Evolutionary conservation across 768 basidiomycete genomes (phyloP).

Genomic region (Gloeostereum incarnatum): DNA sequence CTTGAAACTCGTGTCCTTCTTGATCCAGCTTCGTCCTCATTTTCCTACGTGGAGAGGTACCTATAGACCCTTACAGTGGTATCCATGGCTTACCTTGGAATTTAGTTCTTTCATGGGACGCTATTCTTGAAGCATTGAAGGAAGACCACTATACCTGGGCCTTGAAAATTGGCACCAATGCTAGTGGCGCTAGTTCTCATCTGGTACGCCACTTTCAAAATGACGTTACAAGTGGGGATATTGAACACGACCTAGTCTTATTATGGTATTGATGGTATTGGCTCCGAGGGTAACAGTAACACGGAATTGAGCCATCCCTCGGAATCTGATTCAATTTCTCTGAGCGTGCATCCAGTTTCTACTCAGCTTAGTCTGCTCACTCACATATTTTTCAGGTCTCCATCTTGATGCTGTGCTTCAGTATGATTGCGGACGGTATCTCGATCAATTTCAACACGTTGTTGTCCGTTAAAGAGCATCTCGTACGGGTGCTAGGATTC

Average conservation of each 20-base stretch:
- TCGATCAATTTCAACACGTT: constrained; percentile 39
- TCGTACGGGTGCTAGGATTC: constrained; percentile 47
- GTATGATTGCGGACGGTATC: constrained; percentile 61
- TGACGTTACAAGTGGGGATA: background rate
- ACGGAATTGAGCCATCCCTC: constrained; percentile 10
- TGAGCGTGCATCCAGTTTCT: constrained; percentile 28
- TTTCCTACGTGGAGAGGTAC: constrained; percentile 62
- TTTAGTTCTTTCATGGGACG: constrained; percentile 58
- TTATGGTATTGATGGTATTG: too few relatives aligned
- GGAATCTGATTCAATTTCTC: constrained; percentile 37
- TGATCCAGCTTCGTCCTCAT: constrained; percentile 59
- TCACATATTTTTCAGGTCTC: constrained; percentile 31
- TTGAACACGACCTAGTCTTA: too few relatives aligned
- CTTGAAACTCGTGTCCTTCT: constrained; percentile 47
- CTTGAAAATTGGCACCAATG: constrained; percentile 23
- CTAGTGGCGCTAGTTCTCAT: constrained; percentile 29
- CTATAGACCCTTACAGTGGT: constrained; percentile 1
- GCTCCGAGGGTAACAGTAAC: too few relatives aligned
- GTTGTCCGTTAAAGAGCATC: constrained; percentile 51
- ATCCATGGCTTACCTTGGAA: background rate
- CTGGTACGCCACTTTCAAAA: constrained; percentile 20
- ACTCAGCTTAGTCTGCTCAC: constrained; percentile 1
- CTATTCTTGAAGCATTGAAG: constrained; percentile 44
- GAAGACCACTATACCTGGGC: constrained; percentile 46
- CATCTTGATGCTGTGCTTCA: constrained; percentile 46